Evolutionary conservation across 768 basidiomycete genomes (phyloP).

Genomic region (Agrocybe pediades): DNA sequence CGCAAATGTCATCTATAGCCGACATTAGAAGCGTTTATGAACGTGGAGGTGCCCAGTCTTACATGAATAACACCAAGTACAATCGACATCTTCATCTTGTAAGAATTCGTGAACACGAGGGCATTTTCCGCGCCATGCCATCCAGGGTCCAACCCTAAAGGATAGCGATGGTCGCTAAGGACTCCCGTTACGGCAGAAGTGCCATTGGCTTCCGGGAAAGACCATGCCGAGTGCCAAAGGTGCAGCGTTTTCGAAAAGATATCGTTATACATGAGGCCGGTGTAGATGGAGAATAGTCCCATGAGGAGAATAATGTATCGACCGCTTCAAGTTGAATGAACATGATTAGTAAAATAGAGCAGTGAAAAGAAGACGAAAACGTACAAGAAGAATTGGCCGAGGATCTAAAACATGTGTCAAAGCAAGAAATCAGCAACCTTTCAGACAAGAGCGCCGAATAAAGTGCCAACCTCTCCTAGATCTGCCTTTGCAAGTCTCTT

Average conservation of each 20-base stretch:
- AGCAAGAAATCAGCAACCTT: not conserved
- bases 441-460: not conserved
- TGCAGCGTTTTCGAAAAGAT: slow-evolving; percentile 93
- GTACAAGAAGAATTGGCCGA: slow-evolving; percentile 90
- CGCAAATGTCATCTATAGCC: slow-evolving; percentile 94
- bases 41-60: slow-evolving; percentile 26
- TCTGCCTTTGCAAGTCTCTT: slow-evolving; percentile 71
- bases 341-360: slow-evolving; percentile 11
- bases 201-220: slow-evolving; percentile 56
- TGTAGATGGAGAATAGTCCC: slow-evolving; percentile 97
- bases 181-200: slow-evolving; percentile 44
- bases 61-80: slow-evolving; percentile 96
- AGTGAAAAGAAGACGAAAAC: slow-evolving; percentile 27
- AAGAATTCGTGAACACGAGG: slow-evolving; percentile 95
- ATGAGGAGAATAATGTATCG: slow-evolving; percentile 98
- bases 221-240: slow-evolving; percentile 89
- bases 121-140: slow-evolving; percentile 95
- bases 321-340: slow-evolving; percentile 47
- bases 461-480: slow-evolving; percentile 67
- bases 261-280: slow-evolving; percentile 98
- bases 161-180: slow-evolving; percentile 74
- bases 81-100: slow-evolving; percentile 99
- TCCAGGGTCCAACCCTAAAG: slow-evolving; percentile 90
- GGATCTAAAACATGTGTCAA: slow-evolving; percentile 50
- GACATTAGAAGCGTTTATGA: not conserved